phyloP scores from a whole-genome alignment of 2,329 filamentous ascomycete species.

The Ophidiomyces ophidiicola region DNA sequence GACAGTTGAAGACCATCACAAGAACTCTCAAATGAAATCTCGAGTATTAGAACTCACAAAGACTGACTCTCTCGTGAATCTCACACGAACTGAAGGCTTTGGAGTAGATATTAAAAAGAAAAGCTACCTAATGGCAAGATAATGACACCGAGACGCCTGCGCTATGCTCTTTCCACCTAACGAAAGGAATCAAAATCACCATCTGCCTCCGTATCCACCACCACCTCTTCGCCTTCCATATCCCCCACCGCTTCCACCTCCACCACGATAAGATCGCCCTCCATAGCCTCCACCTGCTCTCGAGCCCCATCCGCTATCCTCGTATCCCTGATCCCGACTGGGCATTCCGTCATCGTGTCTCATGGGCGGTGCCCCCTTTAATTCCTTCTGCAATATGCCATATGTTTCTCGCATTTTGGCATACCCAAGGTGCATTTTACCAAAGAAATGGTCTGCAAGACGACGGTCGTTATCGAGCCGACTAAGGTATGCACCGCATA shows the following conservation, averaged over 20 bases:
- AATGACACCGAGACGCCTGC: slow-evolving; percentile 30
- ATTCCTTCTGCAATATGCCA: slow-evolving; percentile 73
- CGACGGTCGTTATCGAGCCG: slow-evolving; percentile 87
- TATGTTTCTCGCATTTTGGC: slow-evolving; percentile 95
- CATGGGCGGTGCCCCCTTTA: slow-evolving; percentile 56
- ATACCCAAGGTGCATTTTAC: slow-evolving; percentile 98
- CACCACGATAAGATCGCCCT: slow-evolving; percentile 22
- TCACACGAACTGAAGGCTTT: too few relatives aligned
- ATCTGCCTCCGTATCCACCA: slow-evolving; percentile 31
- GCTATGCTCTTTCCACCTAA: slow-evolving; percentile 28
- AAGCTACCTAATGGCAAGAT: too few relatives aligned
- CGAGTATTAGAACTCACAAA: too few relatives aligned
- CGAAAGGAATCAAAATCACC: slow-evolving; percentile 14
- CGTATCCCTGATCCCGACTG: slow-evolving; percentile 39
- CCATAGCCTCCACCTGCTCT: slow-evolving; percentile 38
- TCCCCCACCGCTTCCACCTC: slow-evolving; percentile 39
- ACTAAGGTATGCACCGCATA: slow-evolving; percentile 88
- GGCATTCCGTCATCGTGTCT: slow-evolving; percentile 40
- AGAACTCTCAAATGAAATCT: too few relatives aligned
- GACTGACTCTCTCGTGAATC: too few relatives aligned
- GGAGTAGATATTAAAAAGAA: slow-evolving; percentile 2
- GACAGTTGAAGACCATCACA: too few relatives aligned
- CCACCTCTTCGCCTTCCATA: slow-evolving; percentile 32
- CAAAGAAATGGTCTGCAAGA: slow-evolving; percentile 94
- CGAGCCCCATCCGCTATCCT: slow-evolving; percentile 40